phyloP scores from a whole-genome alignment of 139 green algal genomes.

The Dunaliella sp. region DNA sequence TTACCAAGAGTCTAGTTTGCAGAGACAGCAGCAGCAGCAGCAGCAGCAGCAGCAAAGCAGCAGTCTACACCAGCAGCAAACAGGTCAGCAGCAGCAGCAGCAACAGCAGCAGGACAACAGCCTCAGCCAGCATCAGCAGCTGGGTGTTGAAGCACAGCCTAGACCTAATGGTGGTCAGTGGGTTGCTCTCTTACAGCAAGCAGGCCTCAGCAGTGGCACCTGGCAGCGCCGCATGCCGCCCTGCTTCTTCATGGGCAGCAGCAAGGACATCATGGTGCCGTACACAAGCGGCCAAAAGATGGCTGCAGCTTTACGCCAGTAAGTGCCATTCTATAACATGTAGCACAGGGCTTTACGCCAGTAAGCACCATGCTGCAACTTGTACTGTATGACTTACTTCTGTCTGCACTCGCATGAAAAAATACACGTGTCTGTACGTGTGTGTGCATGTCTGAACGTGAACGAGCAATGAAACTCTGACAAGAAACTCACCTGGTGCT shows the following conservation, averaged over 20 bases:
- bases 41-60: not conserved
- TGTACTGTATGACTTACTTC: not conserved
- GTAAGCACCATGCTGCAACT: not conserved
- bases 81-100: not conserved
- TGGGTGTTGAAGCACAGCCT: not conserved
- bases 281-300: not conserved
- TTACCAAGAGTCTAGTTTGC: not conserved
- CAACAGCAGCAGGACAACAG: constrained; percentile 3
- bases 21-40: not conserved
- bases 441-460: too few species aligned
- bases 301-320: not conserved
- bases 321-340: not conserved
- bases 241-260: not conserved
- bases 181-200: not conserved
- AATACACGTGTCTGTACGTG: not conserved
- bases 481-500: too few species aligned
- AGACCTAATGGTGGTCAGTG: not conserved
- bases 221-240: not conserved
- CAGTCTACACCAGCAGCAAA: not conserved
- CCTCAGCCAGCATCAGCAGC: not conserved
- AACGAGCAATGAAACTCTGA: too few species aligned
- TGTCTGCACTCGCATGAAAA: not conserved
- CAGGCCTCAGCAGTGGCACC: not conserved
- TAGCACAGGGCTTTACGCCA: not conserved
- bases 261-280: not conserved